Base-by-base conservation (phyloP, 1,284 basidiomycete species). In the Peniophora sp. region DNA sequence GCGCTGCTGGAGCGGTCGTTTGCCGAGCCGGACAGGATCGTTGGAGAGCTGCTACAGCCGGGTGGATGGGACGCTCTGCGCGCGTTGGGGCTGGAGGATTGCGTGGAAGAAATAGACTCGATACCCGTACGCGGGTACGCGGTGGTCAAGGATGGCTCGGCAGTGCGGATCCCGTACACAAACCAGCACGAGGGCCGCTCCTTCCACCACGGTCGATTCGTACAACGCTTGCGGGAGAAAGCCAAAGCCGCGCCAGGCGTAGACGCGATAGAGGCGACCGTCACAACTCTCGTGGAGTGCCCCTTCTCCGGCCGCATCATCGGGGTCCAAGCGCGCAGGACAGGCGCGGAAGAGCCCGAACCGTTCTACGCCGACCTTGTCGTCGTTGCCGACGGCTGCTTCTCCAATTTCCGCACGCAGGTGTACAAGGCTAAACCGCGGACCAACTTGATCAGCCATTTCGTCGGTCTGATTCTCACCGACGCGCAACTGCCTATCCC, bases 21-120 rank as follows among this genome's bases (percentile, higher is more conserved):
- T 11, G 75, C 85, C 0, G 88, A 95, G 66, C 96, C 97, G 0
- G 93, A 98, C 74, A 81, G 96, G 22, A 98, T 99, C 59, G 96
- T 99, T 36, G 96, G 97, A 35, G 97, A 99, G 68, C 82, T 99
- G 1, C 74, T 99, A 18, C 96, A 99, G 63, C 97, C 97, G 0
- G 95, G 90, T 1, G 97, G 97, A 3, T 85, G 95, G 18, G 73
- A 76, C 3, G 85, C 92, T 0, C 72, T 99, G 47, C 69, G 81
- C 54, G 70, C 79, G 50, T 80, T 99, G 17, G 95, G 93, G 1
- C 68, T 99, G 59, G 80, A 83, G 49, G 71, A 72, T 3, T 81
- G 80, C 52, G 70, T 97, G 44, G 87, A 96, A 27, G 85, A 79
- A 18, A 97, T 99, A 52, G 96, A 94, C 65, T 86, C 95, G 1